Base-by-base conservation (phyloP, 805 yeast genomes). In the Teunomyces panamensis region DNA sequence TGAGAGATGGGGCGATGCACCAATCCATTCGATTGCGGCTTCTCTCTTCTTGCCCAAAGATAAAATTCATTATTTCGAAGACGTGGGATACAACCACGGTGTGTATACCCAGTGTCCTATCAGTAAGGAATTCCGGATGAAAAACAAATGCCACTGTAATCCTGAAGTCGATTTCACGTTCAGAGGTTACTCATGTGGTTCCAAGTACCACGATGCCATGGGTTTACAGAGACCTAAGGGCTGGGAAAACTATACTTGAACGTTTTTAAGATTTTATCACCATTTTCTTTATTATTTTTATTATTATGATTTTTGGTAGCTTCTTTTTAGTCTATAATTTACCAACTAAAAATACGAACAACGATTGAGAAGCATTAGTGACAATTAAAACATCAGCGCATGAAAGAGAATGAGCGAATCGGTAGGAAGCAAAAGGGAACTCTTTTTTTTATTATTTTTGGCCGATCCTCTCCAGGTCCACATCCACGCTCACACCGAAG, bases 1-100 rank as follows among this genome's bases (percentile, higher is more conserved):
- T 66, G 90, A 87, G 72, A 79, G 96, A 68, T 88, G 96, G 96
- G 96, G 96, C 56, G 96, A 89, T 67, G 96, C 96, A 17, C 96
- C 96, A 30, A 85, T 89, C 37, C 96, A 89, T 66, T 86, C 95
- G 4, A 83, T 89, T 59, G 96, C 94, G 20, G 96, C 89, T 10
- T 73, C 94, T 2, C 71, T 89, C 52, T 87, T 89, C 69, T 64
- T 88, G 63, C 81, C 86, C 47, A 80, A 78, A 62, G 82, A 80
- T 53, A 72, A 85, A 60, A 68, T 89, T 44, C 96, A 89, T 61
- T 63, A 85, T 76, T 90, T 90, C 63, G 85, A 81, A 51, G 96
- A 89, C 58, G 79, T 89, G 50, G 96, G 96, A 39, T 89, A 89
- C 67, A 85, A 64, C 71, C 96, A 89, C 62, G 83, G 78, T 48